These are phyloP conservation scores for Phytopythium chamaehyphon DNA, from an alignment of 352 stramenopile species.

Conservation along the genomic window DNA sequence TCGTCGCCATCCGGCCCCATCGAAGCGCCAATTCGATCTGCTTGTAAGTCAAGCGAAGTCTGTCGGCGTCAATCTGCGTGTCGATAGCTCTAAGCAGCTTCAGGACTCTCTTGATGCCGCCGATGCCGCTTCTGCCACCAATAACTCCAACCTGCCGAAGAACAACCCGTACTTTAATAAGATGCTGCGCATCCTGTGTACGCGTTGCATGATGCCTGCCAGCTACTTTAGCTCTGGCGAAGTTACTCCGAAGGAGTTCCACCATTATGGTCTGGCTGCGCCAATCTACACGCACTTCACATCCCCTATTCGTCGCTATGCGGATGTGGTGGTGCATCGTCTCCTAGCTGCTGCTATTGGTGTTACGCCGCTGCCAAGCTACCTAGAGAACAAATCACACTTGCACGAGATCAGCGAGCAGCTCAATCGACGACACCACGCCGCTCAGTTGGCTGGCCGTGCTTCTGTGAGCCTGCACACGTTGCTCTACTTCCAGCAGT, in stretches of 20 bases:
- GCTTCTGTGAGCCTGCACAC: slow-evolving; percentile 97
- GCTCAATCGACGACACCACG: slow-evolving; percentile 96
- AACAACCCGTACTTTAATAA: slow-evolving; percentile 98
- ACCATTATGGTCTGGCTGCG: slow-evolving; percentile 98
- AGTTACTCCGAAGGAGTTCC: slow-evolving; percentile 93
- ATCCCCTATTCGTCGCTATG: slow-evolving; percentile 97
- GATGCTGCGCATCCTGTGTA: slow-evolving; percentile 95
- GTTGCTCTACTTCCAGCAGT: slow-evolving; percentile 95
- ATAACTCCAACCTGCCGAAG: slow-evolving; percentile 29
- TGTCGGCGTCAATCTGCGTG: slow-evolving; percentile 73
- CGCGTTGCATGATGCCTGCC: slow-evolving; percentile 97
- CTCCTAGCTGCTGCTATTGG: slow-evolving; percentile 96
- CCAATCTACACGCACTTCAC: slow-evolving; percentile 99
- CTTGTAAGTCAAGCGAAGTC: slow-evolving; percentile 77
- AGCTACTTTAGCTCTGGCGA: slow-evolving; percentile 99
- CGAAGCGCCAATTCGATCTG: slow-evolving; percentile 92
- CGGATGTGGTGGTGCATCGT: slow-evolving; percentile 98
- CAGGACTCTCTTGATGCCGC: slow-evolving; percentile 84
- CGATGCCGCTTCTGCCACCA: slow-evolving; percentile 29
- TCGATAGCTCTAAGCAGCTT: slow-evolving; percentile 77
- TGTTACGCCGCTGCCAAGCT: slow-evolving; percentile 92
- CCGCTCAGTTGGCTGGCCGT: slow-evolving; percentile 94
- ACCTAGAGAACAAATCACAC: slow-evolving; percentile 92
- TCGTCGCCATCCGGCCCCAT: slow-evolving; percentile 93
- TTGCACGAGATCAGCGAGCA: slow-evolving; percentile 96